Evolutionary conservation across 768 basidiomycete genomes (phyloP), one percentile per base, ranked within the genome.

Genomic region (Lentinula guzmanii): DNA sequence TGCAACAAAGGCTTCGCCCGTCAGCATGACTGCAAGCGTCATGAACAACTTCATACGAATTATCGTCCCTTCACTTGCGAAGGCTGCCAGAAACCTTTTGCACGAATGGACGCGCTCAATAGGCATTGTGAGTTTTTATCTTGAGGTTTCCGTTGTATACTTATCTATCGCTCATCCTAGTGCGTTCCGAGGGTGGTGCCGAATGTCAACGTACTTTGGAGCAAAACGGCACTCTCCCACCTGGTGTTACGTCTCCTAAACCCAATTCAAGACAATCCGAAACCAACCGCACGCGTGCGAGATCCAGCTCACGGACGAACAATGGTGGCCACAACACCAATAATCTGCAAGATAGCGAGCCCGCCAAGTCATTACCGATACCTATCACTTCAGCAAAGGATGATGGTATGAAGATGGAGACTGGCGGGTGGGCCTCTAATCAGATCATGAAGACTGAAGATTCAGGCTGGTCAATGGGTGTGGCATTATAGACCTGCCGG

Each of bases 11-110:
- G 95, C 24, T 95, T 97, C 64, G 95, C 91, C 31, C 75, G 95
- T 60, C 93, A 96, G 71, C 95, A 97, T 69, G 95, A 98, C 71
- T 97, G 95, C 75, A 98, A 96, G 71, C 85, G 95, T 2, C 96
- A 98, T 67, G 95, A 97, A 73, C 90, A 95, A 65, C 79, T 98
- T 45, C 95, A 98, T 71, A 87, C 91, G 61, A 95, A 96, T 67
- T 89, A 93, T 68, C 78, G 95, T 24, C 94, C 95, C 63, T 96
- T 95, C 71, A 89, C 84, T 11, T 98, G 96, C 68, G 91, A 95
- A 8, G 95, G 93, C 48, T 98, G 95, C 71, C 82, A 84, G 66
- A 92, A 95, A 78, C 91, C 87, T 66, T 98, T 98, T 78, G 95
- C 95, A 35, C 74, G 95, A 63, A 89, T 97, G 84, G 96, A 98